Evolutionary conservation across 2,329 filamentous ascomycete species (phyloP).

Genomic region (Bimuria novae-zelandiae): DNA sequence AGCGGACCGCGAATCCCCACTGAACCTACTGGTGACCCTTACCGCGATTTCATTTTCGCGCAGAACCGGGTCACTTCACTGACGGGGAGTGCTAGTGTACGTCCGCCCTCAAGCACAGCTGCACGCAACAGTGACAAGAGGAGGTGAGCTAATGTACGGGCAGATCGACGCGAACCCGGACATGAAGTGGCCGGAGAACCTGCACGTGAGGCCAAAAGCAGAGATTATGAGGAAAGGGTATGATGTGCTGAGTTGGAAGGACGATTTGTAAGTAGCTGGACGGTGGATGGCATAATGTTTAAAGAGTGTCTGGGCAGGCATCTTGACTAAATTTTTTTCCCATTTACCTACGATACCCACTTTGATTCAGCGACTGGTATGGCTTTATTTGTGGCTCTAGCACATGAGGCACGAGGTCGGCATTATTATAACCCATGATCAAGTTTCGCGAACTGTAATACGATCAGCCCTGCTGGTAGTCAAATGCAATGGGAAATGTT

Average conservation of each 20-base stretch:
- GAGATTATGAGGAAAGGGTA: not conserved
- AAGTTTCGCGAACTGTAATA: no score
- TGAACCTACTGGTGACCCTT: constrained; percentile 20
- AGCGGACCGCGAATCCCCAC: not conserved
- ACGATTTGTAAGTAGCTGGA: not conserved
- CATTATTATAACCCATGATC: no score
- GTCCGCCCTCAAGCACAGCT: constrained; percentile 8
- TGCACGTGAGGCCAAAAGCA: constrained; percentile 1
- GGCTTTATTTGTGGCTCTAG: no score
- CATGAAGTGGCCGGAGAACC: constrained; percentile 1
- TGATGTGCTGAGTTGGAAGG: constrained; percentile 12
- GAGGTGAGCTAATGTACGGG: not conserved
- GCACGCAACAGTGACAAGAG: not conserved
- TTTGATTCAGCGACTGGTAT: not conserved
- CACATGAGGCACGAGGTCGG: no score
- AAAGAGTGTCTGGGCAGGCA: not conserved
- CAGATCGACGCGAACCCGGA: not conserved
- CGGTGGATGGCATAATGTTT: not conserved
- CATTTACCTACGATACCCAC: not conserved
- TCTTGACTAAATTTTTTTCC: not conserved
- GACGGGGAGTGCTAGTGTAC: constrained; percentile 29
- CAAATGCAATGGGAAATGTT: not conserved
- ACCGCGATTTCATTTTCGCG: constrained; percentile 24
- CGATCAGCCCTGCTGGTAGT: no score
- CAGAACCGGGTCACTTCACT: constrained; percentile 18